Evolutionary conservation across 2,329 filamentous ascomycete species (phyloP).

Genomic region (Cladophialophora exuberans): DNA sequence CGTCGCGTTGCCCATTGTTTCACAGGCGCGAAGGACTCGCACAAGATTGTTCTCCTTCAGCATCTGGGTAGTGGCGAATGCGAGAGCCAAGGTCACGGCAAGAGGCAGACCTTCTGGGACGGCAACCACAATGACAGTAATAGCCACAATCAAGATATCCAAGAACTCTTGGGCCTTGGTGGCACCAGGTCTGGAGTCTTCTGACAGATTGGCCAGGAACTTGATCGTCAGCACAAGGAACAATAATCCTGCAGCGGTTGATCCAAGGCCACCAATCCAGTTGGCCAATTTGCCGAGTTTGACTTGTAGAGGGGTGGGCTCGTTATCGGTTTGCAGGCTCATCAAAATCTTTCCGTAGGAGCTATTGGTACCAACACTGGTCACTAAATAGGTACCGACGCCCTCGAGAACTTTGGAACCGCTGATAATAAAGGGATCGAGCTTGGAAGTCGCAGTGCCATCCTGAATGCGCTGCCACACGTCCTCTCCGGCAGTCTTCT

Average conservation of each 20-base stretch:
- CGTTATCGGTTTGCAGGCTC: conserved; percentile 72
- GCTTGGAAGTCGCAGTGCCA: conserved; percentile 56
- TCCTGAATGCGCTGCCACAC: conserved; percentile 61
- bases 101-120: conserved; percentile 77
- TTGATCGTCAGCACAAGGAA: conserved; percentile 87
- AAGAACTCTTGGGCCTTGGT: conserved; percentile 78
- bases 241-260: conserved; percentile 73
- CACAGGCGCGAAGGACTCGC: conserved; percentile 74
- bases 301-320: conserved; percentile 75
- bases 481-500: conserved; percentile 65
- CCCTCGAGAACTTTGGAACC: conserved; percentile 78
- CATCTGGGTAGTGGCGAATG: conserved; percentile 78
- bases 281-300: conserved; percentile 76
- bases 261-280: conserved; percentile 77
- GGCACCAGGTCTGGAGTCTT: conserved; percentile 59
- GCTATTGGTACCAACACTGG: conserved; percentile 72
- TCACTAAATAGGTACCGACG: conserved; percentile 73
- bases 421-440: conserved; percentile 78
- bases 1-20: conserved; percentile 80
- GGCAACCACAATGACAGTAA: conserved; percentile 79
- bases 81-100: conserved; percentile 75
- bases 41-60: conserved; percentile 77
- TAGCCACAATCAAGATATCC: conserved; percentile 75
- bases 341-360: conserved; percentile 77
- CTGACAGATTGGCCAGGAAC: conserved; percentile 71